Base-by-base conservation (phyloP, 768 basidiomycete genomes). In the Boletus reticulatus region DNA sequence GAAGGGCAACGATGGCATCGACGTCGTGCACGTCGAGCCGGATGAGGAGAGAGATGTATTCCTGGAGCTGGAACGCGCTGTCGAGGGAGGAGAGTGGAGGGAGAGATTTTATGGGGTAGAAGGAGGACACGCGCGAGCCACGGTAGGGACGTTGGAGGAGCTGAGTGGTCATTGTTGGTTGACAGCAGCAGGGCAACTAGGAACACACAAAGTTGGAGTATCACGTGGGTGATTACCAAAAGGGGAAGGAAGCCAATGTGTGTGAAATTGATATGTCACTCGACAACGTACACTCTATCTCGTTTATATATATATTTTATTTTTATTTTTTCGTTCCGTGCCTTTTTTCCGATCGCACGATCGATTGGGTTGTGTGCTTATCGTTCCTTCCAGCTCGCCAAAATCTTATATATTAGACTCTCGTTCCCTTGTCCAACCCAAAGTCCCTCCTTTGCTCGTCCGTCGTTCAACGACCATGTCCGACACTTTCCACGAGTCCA, bases 21-120 rank as follows among this genome's bases (percentile, higher is more conserved):
- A 98, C 88, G 68, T 97, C 89, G 73, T 95, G 92, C 0, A 93
- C 88, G 73, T 98, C 87, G 27, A 83, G 77, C 16, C 89, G 84
- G 55, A 96, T 90, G 59, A 96, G 83, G 31, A 92, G 78, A 1
- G 93, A 88, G 43, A 98, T 91, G 73, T 94, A 96, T 67, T 98
- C 96, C 65, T 96, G 93, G 8, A 96, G 80, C 67, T 96, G 93
- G 68, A 96, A 97, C 0, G 94, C 92, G 70, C 92, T 94, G 74
- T 95, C 89, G 31, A 96, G 76, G 1, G 85, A 82, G 0, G 88
- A 76, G 31, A 89, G 79, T 0, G 85, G 80, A 0, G 89, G 89
- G 3, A 91, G 76, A 9, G 65, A 77, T 67, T 89, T 90, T 24
- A 89, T 77, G 0, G 89, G 88, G 63, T 92, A 92, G 65, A 92